Base-by-base conservation (phyloP, 2,329 filamentous ascomycete genomes). In the Sporothrix phasma region DNA sequence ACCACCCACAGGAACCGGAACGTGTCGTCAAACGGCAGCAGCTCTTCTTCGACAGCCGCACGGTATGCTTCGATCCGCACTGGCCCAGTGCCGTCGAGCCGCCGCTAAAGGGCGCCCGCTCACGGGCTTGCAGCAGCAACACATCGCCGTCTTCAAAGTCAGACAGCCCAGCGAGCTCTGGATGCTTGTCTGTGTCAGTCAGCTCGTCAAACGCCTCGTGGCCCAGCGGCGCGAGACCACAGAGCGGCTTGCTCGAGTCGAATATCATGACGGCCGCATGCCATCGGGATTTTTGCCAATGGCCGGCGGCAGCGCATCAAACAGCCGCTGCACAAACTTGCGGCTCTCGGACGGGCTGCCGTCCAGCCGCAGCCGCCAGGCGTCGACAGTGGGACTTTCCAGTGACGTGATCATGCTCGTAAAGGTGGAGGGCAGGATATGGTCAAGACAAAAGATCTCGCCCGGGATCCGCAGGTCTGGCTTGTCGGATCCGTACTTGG, bases 401-500 rank as follows among this genome's bases (percentile, higher is more conserved):
- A 95, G 75, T 1, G 84, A 79, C 0, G 88, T 88, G 63, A 97
- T 89, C 81, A 91, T 96, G 70, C 80, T 77, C 47, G 89, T 79
- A 13, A 96, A 87, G 64, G 88, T 81, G 6, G 76, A 71, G 7
- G 84, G 81, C 4, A 89, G 77, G 64, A 88, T 74, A 66, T 87
- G 76, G 22, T 88, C 85, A 45, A 96, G 79, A 0, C 79, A 79
- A 61, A 77, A 79, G 66, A 95, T 90, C 82, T 83, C 76, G 29
- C 69, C 68, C 0, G 84, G 83, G 43, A 92, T 88, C 19, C 94
- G 85, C 10, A 93, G 77, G 72, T 99, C 94, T 3, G 94, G 94
- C 74, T 99, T 99, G 75, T 99, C 94, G 4, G 86, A 89, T 11
- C 94, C 94, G 71, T 92, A 96, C 2, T 76, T 78, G 1, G 81